Percentiles rank a stretch among this genome's conserved stretches.
Conservation (phyloP, 2,329 filamentous ascomycete species). For the Trichoderma sp. region DNA sequence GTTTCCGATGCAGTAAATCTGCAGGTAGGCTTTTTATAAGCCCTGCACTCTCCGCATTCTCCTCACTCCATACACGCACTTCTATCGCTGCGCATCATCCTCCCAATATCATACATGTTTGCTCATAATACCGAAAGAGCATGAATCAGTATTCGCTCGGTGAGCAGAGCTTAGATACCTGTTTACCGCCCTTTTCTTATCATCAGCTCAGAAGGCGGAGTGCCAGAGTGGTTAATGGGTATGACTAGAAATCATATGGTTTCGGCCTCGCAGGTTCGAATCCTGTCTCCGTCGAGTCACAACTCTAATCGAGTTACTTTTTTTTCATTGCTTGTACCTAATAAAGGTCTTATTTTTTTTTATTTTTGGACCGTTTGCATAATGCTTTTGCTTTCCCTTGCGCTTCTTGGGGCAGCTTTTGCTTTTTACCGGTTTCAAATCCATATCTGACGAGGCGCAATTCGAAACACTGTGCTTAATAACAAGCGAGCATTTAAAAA, state of each 20-base stretch:
- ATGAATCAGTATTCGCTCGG: not conserved
- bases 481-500: too few relatives aligned
- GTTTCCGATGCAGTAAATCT: fast-evolving
- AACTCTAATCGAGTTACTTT: not conserved
- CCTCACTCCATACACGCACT: not conserved
- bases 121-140: not conserved
- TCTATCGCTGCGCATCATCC: not conserved
- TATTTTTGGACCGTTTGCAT: not conserved
- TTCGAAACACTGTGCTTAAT: too few relatives aligned
- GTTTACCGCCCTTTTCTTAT: not conserved
- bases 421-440: too few relatives aligned
- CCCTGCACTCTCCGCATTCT: not conserved
- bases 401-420: not conserved
- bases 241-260: constrained; percentile 29
- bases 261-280: constrained; percentile 29
- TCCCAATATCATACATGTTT: not conserved
- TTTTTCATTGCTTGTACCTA: not conserved
- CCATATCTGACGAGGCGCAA: too few relatives aligned
- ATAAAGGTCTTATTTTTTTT: not conserved
- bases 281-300: constrained; percentile 26
- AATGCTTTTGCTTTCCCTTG: not conserved
- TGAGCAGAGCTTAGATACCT: not conserved
- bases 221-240: constrained; percentile 29
- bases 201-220: constrained; percentile 17
- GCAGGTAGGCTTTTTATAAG: not conserved